Percentiles rank a stretch among this genome's conserved stretches.
Evolutionary conservation across 257 asterid genomes (phyloP).

Genomic region (Pogostemon cablin): DNA sequence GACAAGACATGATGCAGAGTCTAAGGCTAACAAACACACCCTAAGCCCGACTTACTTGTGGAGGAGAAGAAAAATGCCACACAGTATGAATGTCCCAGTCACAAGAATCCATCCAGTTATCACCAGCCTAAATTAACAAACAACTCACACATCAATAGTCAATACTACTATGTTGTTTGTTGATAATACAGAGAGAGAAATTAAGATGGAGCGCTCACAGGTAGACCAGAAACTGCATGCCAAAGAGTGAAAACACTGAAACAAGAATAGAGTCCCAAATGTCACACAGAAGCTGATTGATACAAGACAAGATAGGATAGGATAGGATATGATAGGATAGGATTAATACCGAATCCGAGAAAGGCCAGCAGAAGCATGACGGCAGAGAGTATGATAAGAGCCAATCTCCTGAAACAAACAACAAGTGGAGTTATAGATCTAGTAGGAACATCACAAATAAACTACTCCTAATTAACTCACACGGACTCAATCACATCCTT

Average conservation of each 20-base stretch:
- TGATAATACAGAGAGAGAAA: neutral
- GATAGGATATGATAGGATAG: neutral
- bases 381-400: constrained; percentile 83
- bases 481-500: constrained; percentile 56
- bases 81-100: constrained; percentile 75
- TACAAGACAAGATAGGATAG: neutral
- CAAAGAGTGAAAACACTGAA: constrained; percentile 86
- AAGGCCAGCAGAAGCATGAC: constrained; percentile 82
- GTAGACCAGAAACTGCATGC: constrained; percentile 79
- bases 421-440: no score
- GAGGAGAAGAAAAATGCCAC: constrained; percentile 85
- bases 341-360: constrained; percentile 75
- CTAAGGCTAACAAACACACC: neutral
- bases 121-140: constrained; percentile 71
- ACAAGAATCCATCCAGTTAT: constrained; percentile 86
- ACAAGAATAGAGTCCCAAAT: constrained; percentile 30
- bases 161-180: neutral
- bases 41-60: constrained; percentile 63
- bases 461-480: constrained; percentile 41
- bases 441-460: no score
- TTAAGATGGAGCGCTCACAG: constrained; percentile 52
- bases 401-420: constrained; percentile 74
- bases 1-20: neutral
- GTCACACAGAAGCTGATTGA: neutral
- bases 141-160: neutral